Conservation (phyloP, 768 basidiomycete genomes). For the Chlorophyllum brunneum region DNA sequence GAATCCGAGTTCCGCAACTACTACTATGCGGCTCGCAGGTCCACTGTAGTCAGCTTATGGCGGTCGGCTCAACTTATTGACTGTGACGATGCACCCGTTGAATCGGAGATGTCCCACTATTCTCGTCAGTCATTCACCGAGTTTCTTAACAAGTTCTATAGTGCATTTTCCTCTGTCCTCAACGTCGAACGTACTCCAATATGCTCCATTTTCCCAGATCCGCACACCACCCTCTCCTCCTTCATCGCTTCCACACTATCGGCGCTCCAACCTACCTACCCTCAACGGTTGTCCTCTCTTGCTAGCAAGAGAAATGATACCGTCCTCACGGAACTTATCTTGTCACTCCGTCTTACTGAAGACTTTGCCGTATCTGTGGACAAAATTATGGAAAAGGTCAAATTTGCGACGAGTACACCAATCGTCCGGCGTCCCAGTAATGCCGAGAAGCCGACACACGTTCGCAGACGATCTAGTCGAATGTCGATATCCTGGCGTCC, state of each 20-base stretch:
- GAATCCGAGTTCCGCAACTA: slow-evolving; percentile 92
- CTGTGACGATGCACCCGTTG: slow-evolving; percentile 23
- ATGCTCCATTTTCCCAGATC: slow-evolving; percentile 86
- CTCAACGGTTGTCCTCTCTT: slow-evolving; percentile 72
- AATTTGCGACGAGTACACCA: slow-evolving; percentile 28
- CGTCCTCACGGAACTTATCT: slow-evolving; percentile 68
- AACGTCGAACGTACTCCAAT: slow-evolving; percentile 70
- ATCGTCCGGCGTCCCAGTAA: slow-evolving; percentile 9
- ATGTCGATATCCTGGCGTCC: slow-evolving; percentile 65
- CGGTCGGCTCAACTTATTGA: slow-evolving; percentile 51
- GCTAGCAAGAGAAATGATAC: slow-evolving; percentile 60
- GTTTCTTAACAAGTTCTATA: slow-evolving; percentile 76
- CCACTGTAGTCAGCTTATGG: slow-evolving; percentile 67
- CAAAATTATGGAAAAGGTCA: slow-evolving; percentile 74
- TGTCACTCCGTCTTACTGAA: slow-evolving; percentile 69
- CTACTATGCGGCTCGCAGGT: slow-evolving; percentile 83
- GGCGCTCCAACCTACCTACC: slow-evolving; percentile 74
- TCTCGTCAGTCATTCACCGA: slow-evolving; percentile 43
- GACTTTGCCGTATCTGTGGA: slow-evolving; percentile 75
- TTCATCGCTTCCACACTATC: slow-evolving; percentile 83
- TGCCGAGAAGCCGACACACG: slow-evolving; percentile 26
- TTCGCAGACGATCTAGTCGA: slow-evolving; percentile 53
- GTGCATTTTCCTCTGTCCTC: slow-evolving; percentile 61
- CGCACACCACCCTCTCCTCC: slow-evolving; percentile 67
- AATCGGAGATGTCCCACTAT: slow-evolving; percentile 9